These are phyloP conservation scores for Penicillium sp. DNA, from an alignment of 2,329 filamentous ascomycete genomes.

Conservation along the genomic window DNA sequence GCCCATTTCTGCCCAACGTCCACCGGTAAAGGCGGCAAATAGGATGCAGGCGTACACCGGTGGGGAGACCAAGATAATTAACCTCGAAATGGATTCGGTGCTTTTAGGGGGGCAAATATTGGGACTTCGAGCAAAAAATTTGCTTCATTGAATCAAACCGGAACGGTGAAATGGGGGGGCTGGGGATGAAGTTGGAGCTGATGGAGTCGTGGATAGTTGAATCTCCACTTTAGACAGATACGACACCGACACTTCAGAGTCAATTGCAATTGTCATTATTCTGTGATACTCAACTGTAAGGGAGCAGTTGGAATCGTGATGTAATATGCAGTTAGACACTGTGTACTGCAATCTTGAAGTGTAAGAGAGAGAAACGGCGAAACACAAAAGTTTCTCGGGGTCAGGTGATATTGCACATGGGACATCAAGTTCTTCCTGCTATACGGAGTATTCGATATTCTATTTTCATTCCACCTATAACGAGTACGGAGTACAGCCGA, in stretches of 20 bases:
- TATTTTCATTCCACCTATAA: not conserved
- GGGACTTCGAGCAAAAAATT: not conserved
- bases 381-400: not conserved
- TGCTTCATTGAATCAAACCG: constrained; percentile 4
- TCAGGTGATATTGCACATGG: constrained; percentile 2
- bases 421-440: not conserved
- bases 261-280: constrained; percentile 1
- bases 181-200: constrained; percentile 8
- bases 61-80: constrained; percentile 21
- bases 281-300: constrained; percentile 5
- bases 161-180: constrained; percentile 5
- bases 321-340: constrained; percentile 4
- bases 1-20: constrained; percentile 31
- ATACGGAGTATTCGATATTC: not conserved
- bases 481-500: not conserved
- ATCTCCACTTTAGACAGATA: constrained; percentile 18
- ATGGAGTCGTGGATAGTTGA: constrained; percentile 8
- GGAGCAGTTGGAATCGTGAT: constrained; percentile 19
- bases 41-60: constrained; percentile 20
- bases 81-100: constrained; percentile 7
- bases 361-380: not conserved
- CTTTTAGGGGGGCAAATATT: constrained; percentile 1
- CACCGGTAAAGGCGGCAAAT: constrained; percentile 25
- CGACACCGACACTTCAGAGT: constrained; percentile 27
- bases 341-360: constrained; percentile 6